Conservation (phyloP, 164 flowering plant genomes). For the Annona cherimola region DNA sequence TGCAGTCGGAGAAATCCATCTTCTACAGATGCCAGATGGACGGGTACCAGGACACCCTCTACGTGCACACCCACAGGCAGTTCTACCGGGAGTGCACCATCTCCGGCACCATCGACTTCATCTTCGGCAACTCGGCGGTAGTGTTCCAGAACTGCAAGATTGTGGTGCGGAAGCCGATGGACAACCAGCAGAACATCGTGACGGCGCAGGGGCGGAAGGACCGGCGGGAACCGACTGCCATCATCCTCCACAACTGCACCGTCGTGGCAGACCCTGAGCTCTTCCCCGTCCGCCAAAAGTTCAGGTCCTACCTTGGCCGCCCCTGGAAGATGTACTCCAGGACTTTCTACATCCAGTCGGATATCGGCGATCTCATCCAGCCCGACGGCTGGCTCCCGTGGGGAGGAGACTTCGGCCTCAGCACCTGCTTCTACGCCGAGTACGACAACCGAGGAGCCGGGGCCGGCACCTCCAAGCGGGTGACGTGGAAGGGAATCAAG, state of each 20-base stretch:
- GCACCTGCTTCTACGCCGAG: constrained; percentile 43
- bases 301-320: constrained; percentile 43
- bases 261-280: constrained; percentile 30
- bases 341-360: constrained; percentile 39
- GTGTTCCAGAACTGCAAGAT: constrained; percentile 73
- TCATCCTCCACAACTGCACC: constrained; percentile 50
- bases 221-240: constrained; percentile 23
- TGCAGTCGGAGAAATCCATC: constrained; percentile 42
- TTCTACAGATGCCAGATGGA: constrained; percentile 70
- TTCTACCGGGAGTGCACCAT: constrained; percentile 78
- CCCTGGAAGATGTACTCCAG: constrained; percentile 61
- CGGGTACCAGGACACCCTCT: constrained; percentile 74
- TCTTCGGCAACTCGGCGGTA: constrained; percentile 57
- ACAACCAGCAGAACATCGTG: constrained; percentile 38
- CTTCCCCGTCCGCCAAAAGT: constrained; percentile 15
- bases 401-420: constrained; percentile 30
- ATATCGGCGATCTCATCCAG: constrained; percentile 35
- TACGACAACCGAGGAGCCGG: constrained; percentile 52
- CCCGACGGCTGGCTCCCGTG: constrained; percentile 55
- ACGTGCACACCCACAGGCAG: constrained; percentile 58
- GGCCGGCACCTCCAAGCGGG: constrained; percentile 24
- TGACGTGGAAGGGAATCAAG: constrained; percentile 48
- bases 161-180: constrained; percentile 44
- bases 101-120: constrained; percentile 72
- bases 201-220: constrained; percentile 54